These are phyloP conservation scores for Penicillium italicum DNA, from an alignment of 2,329 filamentous ascomycete genomes.

Conservation along the genomic window DNA sequence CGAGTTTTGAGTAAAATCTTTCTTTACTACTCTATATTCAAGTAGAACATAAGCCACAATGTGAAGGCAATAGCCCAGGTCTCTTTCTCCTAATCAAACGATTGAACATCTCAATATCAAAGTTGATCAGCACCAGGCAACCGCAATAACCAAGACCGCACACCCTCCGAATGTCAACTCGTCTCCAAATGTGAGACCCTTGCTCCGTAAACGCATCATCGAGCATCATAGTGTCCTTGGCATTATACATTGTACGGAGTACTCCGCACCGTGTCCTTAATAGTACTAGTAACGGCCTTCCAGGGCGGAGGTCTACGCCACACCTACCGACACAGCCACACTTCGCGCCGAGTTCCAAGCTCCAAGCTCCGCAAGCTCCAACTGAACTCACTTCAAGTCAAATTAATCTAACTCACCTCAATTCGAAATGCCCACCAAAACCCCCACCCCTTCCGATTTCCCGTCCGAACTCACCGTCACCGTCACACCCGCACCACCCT, in stretches of 20 bases:
- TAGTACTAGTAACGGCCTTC: neutral
- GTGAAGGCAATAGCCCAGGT: neutral
- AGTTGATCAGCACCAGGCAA: neutral
- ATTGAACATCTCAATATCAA: neutral
- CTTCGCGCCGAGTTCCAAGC: neutral
- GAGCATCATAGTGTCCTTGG: neutral
- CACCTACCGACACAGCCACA: neutral
- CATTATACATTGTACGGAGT: neutral
- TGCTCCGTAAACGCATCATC: neutral
- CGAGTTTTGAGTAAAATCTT: neutral
- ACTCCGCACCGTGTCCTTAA: neutral
- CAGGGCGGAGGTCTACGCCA: neutral
- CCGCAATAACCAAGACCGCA: neutral
- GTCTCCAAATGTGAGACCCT: neutral
- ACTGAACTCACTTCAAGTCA: neutral
- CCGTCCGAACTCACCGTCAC: conserved; percentile 41
- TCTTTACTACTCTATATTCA: no score
- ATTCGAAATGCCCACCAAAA: conserved; percentile 32
- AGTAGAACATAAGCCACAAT: neutral
- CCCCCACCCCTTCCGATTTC: conserved; percentile 47
- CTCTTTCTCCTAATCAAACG: neutral
- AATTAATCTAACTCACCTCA: neutral
- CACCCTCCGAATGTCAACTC: neutral
- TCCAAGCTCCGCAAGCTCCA: neutral
- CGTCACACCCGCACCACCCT: conserved; percentile 35